These are phyloP conservation scores for Stylosanthes scabra DNA, from an alignment of 331 rosid species.

Conservation along the genomic window DNA sequence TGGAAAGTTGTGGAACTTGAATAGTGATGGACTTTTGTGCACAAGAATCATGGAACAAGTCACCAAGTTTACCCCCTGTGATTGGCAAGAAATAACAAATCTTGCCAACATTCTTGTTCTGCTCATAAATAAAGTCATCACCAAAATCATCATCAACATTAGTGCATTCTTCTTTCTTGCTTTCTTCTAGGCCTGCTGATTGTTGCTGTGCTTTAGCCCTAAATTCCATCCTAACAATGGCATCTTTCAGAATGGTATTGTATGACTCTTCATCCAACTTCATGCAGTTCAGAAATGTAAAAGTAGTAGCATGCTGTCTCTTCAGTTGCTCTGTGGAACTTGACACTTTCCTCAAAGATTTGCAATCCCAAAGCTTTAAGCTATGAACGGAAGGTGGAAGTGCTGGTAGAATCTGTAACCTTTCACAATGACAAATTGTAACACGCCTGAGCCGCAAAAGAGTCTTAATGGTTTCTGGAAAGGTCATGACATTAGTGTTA, in stretches of 20 bases:
- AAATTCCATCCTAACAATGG: neutral
- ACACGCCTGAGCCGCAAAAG: neutral
- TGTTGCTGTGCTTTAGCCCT: neutral
- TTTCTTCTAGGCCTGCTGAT: neutral
- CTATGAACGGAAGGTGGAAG: neutral
- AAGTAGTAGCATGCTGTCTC: neutral
- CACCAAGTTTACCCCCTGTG: neutral
- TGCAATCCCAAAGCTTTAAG: neutral
- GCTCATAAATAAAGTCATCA: too few species aligned
- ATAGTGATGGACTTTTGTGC: neutral
- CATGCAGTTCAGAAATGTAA: neutral
- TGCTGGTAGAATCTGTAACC: conserved; percentile 1
- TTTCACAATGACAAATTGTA: neutral
- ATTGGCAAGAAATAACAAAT: conserved; percentile 9
- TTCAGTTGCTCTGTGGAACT: neutral
- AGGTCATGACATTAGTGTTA: neutral
- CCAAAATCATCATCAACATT: neutral
- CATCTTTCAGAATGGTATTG: conserved; percentile 4
- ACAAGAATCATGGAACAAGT: conserved; percentile 1
- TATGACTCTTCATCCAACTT: neutral
- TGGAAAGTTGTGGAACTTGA: neutral
- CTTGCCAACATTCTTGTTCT: too few species aligned
- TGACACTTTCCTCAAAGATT: conserved; percentile 5
- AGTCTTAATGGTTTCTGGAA: conserved; percentile 23
- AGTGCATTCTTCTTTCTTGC: neutral